phyloP scores from a whole-genome alignment of 768 basidiomycete species.

The Tulasnella calospora region DNA sequence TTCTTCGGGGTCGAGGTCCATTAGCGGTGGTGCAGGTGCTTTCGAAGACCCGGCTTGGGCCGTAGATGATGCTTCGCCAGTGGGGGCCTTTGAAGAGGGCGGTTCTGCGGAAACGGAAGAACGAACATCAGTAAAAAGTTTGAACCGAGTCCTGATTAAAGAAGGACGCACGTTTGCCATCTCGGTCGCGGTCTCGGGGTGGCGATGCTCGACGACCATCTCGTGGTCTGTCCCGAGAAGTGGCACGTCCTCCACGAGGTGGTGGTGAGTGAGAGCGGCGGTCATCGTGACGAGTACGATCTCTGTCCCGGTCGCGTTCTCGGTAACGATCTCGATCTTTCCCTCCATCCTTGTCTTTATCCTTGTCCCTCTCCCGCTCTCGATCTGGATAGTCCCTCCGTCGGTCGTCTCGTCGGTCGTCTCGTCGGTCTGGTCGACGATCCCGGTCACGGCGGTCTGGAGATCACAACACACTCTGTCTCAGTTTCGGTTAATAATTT shows the following conservation, averaged over 20 bases:
- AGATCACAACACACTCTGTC: slow-evolving; percentile 20
- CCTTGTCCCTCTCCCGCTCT: slow-evolving; percentile 38
- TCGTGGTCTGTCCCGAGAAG: slow-evolving; percentile 20
- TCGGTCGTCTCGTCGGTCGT: slow-evolving; percentile 42
- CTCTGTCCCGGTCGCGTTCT: slow-evolving; percentile 35
- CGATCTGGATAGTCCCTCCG: slow-evolving; percentile 47
- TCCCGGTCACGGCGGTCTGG: slow-evolving; percentile 51
- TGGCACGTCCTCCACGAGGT: slow-evolving; percentile 12
- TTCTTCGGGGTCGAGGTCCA: slow-evolving; percentile 35
- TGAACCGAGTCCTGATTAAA: not conserved
- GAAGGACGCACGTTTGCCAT: not conserved
- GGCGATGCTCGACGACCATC: not conserved
- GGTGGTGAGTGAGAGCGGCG: not conserved
- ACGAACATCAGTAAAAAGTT: not conserved
- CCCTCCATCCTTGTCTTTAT: slow-evolving; percentile 37
- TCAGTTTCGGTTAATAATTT: slow-evolving; percentile 22
- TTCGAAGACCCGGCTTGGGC: not conserved
- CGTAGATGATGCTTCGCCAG: not conserved
- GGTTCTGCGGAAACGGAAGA: not conserved
- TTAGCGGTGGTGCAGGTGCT: not conserved
- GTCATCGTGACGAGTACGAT: not conserved
- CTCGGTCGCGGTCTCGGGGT: not conserved
- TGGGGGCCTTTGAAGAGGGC: not conserved
- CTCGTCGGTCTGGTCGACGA: slow-evolving; percentile 50
- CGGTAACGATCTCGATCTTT: slow-evolving; percentile 38